These are phyloP conservation scores for Aspergillus eucalypticola DNA, from an alignment of 2,329 filamentous ascomycete genomes.

Conservation along the genomic window DNA sequence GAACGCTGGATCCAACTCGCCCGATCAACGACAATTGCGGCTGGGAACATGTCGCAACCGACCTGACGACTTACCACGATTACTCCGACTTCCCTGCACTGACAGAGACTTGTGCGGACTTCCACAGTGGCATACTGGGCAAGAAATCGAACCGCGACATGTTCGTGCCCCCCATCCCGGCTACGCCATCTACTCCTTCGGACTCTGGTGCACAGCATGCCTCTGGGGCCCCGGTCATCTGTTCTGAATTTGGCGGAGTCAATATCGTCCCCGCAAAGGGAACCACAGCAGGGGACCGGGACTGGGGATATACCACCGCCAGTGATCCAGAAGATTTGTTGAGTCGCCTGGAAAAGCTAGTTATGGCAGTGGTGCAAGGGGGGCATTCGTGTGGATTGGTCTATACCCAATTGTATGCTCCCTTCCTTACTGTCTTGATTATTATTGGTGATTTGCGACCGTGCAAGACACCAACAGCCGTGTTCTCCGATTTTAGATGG, in stretches of 20 bases:
- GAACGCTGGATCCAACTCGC: constrained; percentile 61
- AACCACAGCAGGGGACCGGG: constrained; percentile 46
- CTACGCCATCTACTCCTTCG: constrained; percentile 33
- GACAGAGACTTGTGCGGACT: constrained; percentile 54
- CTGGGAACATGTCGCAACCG: constrained; percentile 67
- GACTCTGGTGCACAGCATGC: constrained; percentile 56
- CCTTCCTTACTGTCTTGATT: too few species aligned
- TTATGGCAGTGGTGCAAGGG: constrained; percentile 58
- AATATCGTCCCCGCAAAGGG: constrained; percentile 59
- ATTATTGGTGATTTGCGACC: not conserved
- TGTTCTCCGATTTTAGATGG: not conserved
- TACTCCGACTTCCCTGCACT: constrained; percentile 62
- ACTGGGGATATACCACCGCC: constrained; percentile 71
- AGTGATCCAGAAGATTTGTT: constrained; percentile 61
- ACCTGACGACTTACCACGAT: constrained; percentile 69
- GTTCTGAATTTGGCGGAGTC: constrained; percentile 68
- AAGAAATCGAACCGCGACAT: constrained; percentile 55
- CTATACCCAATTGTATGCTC: constrained; percentile 64
- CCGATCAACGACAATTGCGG: constrained; percentile 72
- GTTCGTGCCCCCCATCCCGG: constrained; percentile 51
- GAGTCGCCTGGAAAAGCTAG: constrained; percentile 58
- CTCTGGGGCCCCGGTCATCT: constrained; percentile 61
- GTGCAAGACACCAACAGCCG: too few species aligned
- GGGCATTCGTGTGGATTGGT: constrained; percentile 64
- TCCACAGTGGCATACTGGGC: constrained; percentile 55